Percentiles rank a stretch among this genome's conserved stretches.
Conservation (phyloP, 805 yeast genomes). For the Wickerhamomyces bisporus region DNA sequence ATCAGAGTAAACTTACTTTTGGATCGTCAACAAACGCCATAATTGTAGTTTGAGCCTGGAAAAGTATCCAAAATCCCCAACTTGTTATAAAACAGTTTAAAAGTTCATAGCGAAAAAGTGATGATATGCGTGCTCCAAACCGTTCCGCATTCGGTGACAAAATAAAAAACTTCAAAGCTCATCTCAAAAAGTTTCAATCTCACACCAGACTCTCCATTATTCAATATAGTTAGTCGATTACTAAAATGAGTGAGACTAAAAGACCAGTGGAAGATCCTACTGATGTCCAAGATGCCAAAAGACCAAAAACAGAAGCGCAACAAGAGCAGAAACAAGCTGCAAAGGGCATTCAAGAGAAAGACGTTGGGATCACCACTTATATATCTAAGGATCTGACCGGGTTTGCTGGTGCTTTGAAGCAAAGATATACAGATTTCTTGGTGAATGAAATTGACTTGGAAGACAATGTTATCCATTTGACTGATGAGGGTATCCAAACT, state of each 20-base stretch:
- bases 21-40: conserved; percentile 11
- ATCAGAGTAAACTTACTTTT: conserved; percentile 4
- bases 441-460: conserved; percentile 78
- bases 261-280: conserved; percentile 18
- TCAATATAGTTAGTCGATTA: neutral
- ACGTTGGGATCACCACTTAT: conserved; percentile 84
- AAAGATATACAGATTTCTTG: conserved; percentile 86
- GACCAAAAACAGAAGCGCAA: conserved; percentile 12
- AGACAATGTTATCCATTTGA: conserved; percentile 69
- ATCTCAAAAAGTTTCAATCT: conserved; percentile 4
- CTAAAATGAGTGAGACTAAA: conserved; percentile 15
- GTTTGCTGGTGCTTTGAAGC: conserved; percentile 76
- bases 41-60: too few relatives aligned
- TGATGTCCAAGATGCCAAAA: conserved; percentile 16
- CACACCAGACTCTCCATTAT: conserved; percentile 5
- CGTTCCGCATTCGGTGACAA: too few relatives aligned
- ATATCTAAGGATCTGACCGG: conserved; percentile 53
- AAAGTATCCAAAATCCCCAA: too few relatives aligned
- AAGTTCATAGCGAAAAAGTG: too few relatives aligned
- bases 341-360: conserved; percentile 56
- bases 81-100: too few relatives aligned
- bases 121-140: too few relatives aligned
- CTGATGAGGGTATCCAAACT: conserved; percentile 58
- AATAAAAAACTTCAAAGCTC: conserved; percentile 11
- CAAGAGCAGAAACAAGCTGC: conserved; percentile 4